phyloP scores from a whole-genome alignment of 306 rosid species.

The Lablab purpureus region DNA sequence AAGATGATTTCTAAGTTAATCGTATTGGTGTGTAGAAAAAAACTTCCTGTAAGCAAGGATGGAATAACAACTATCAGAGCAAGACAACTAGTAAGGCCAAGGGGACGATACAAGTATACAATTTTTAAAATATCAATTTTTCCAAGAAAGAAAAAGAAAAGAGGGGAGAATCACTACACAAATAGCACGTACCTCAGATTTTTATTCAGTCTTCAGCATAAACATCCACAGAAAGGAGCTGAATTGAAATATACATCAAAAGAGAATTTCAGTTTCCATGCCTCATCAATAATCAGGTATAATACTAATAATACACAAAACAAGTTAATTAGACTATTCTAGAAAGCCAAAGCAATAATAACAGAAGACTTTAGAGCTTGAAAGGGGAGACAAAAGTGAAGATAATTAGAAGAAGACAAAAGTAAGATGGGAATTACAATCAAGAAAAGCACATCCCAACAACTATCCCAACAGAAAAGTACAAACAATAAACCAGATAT shows the following conservation, averaged over 20 bases:
- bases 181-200: constrained; percentile 46
- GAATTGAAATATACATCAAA: constrained; percentile 46
- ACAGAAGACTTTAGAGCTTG: constrained; percentile 14
- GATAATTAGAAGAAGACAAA: constrained; percentile 49
- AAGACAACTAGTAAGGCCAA: neutral
- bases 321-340: neutral
- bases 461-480: constrained; percentile 39
- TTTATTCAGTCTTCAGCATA: constrained; percentile 40
- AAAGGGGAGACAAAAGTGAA: constrained; percentile 40
- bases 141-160: neutral
- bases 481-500: constrained; percentile 27
- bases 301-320: neutral
- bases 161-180: neutral
- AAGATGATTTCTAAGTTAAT: constrained; percentile 16
- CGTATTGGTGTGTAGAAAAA: neutral
- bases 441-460: constrained; percentile 47
- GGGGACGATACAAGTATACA: neutral
- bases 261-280: constrained; percentile 25
- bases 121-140: neutral
- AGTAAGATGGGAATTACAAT: constrained; percentile 46
- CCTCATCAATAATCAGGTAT: neutral
- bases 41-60: constrained; percentile 48
- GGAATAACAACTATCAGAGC: constrained; percentile 17
- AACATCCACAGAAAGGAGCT: constrained; percentile 40
- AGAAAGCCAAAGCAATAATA: constrained; percentile 34